These are phyloP conservation scores for Dryas integrifolia DNA, from an alignment of 331 rosid genomes.

Conservation along the genomic window DNA sequence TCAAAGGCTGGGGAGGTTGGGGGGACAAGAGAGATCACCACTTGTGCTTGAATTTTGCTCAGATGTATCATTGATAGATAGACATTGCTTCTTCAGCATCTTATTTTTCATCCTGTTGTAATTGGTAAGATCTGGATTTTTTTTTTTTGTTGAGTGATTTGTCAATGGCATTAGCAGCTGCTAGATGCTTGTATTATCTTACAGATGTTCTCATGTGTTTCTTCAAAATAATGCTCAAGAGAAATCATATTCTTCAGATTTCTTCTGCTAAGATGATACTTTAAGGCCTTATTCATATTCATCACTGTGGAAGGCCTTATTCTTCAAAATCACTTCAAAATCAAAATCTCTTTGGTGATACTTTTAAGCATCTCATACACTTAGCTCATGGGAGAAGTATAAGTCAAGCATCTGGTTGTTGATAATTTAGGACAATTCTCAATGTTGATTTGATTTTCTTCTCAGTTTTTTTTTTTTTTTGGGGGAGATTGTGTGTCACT, in stretches of 20 bases:
- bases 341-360: neutral
- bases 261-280: neutral
- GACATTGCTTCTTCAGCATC: constrained; percentile 21
- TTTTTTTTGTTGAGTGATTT: constrained; percentile 17
- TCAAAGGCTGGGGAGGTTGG: constrained; percentile 99
- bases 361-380: neutral
- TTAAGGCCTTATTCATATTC: no score
- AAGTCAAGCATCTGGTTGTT: neutral
- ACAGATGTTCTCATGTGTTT: neutral
- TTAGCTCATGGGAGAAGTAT: neutral
- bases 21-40: constrained; percentile 78
- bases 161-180: neutral
- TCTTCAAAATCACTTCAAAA: no score
- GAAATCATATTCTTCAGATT: neutral
- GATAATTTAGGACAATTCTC: neutral
- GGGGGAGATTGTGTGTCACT: neutral
- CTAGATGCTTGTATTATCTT: constrained; percentile 7
- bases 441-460: neutral
- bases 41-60: constrained; percentile 73
- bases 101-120: constrained; percentile 11
- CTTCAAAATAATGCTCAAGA: neutral
- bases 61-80: constrained; percentile 50
- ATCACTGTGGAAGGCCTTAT: no score
- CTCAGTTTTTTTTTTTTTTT: neutral
- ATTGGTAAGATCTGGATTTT: constrained; percentile 13